Conservation (phyloP, 345 rosid species). For the Populus simonii region DNA sequence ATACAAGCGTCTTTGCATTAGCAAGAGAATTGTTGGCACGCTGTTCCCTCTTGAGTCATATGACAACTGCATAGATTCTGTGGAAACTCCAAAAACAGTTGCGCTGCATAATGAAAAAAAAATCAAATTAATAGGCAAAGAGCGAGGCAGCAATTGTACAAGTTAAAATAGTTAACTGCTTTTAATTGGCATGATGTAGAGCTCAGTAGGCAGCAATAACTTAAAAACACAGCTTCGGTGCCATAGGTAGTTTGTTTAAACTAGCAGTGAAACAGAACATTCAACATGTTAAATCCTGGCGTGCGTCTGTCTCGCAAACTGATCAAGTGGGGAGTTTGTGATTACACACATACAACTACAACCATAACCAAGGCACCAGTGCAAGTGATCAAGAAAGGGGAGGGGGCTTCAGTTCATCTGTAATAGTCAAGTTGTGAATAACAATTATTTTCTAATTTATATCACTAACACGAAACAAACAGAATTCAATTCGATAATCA, state of each 20-base stretch:
- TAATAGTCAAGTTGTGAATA: not conserved
- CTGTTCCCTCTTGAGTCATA: constrained; percentile 34
- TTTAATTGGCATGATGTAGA: not conserved
- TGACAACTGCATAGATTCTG: constrained; percentile 38
- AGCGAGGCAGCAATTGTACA: not conserved
- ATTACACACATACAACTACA: not conserved
- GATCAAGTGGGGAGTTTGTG: not conserved
- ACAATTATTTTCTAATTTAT: not conserved
- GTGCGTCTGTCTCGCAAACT: not conserved
- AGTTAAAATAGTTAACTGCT: not conserved
- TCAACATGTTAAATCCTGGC: not conserved
- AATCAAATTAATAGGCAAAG: not conserved
- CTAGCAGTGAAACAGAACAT: not conserved
- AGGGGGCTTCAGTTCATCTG: not conserved
- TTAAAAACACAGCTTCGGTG: not conserved
- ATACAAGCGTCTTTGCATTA: constrained; percentile 30
- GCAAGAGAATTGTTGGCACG: constrained; percentile 35
- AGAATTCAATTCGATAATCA: not conserved
- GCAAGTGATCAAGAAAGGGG: not conserved
- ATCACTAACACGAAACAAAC: not conserved
- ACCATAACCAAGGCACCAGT: not conserved
- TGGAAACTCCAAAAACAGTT: constrained; percentile 39
- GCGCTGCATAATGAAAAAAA: constrained; percentile 20
- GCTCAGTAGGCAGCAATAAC: not conserved
- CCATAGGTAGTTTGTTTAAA: not conserved